Evolutionary conservation across 1,284 basidiomycete species (phyloP).

Genomic region (Microbotryum intermedium): DNA sequence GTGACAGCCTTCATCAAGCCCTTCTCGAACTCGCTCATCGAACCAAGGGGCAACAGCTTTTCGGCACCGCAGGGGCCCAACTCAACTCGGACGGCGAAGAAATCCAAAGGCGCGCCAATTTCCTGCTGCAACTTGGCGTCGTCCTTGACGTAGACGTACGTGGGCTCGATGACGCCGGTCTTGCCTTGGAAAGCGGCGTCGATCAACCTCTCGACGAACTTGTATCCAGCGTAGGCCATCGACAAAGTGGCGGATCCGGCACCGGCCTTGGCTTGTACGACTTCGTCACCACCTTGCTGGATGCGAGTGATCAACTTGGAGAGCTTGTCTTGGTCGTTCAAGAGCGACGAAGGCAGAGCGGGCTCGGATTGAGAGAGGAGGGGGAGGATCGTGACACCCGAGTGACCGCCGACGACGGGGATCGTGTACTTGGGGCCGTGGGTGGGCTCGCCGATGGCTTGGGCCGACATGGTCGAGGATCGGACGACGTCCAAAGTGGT

Average conservation of each 20-base stretch:
- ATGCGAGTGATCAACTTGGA: conserved; percentile 73
- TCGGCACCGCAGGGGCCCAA: conserved; percentile 56
- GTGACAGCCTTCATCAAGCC: conserved; percentile 46
- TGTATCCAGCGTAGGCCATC: conserved; percentile 80
- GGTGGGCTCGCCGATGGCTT: conserved; percentile 56
- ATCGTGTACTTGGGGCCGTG: conserved; percentile 63
- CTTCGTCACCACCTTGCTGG: conserved; percentile 92
- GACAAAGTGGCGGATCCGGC: conserved; percentile 73
- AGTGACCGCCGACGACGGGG: conserved; percentile 80
- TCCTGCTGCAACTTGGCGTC: conserved; percentile 41
- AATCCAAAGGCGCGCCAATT: conserved; percentile 53
- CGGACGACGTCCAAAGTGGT: conserved; percentile 98
- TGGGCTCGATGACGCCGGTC: conserved; percentile 66
- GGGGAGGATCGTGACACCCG: conserved; percentile 62
- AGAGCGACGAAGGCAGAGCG: conserved; percentile 51
- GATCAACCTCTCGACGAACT: conserved; percentile 58
- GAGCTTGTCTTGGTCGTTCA: conserved; percentile 46
- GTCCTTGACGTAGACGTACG: conserved; percentile 68
- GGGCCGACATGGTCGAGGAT: conserved; percentile 86
- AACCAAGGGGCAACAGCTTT: conserved; percentile 48
- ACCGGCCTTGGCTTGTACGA: conserved; percentile 86
- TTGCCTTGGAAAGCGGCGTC: conserved; percentile 70
- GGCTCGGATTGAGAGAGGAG: conserved; percentile 84
- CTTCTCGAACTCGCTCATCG: conserved; percentile 46
- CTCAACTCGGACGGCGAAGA: conserved; percentile 84